Evolutionary conservation across 2,329 filamentous ascomycete genomes (phyloP).

Genomic region (Talaromyces sp.): DNA sequence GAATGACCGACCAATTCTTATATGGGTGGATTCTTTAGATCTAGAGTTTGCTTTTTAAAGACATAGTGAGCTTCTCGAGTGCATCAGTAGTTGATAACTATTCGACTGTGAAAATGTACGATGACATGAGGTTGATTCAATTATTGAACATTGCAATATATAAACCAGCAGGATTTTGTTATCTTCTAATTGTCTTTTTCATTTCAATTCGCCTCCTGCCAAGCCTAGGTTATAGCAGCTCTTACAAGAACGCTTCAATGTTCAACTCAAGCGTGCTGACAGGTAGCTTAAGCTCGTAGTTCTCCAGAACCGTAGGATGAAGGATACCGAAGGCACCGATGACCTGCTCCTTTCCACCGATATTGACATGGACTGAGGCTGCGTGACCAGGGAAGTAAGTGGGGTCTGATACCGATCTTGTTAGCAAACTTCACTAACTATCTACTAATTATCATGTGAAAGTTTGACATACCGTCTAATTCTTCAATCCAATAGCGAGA

Average conservation of each 20-base stretch:
- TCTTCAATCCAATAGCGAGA: conserved; percentile 92
- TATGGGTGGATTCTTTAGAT: not conserved
- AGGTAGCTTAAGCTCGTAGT: conserved; percentile 88
- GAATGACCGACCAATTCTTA: conserved; percentile 15
- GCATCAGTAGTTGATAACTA: not conserved
- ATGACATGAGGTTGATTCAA: not conserved
- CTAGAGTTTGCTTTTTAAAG: not conserved
- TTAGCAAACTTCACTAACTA: too few relatives aligned
- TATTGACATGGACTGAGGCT: conserved; percentile 74
- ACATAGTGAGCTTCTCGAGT: not conserved
- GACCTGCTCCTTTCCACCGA: conserved; percentile 67
- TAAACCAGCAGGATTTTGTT: conserved; percentile 10
- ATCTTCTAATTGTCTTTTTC: not conserved
- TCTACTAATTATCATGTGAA: conserved; percentile 10
- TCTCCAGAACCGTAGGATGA: conserved; percentile 87
- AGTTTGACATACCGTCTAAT: conserved; percentile 59
- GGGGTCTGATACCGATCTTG: conserved; percentile 51
- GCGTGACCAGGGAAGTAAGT: conserved; percentile 91
- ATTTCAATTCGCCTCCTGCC: not conserved
- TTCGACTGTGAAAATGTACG: not conserved
- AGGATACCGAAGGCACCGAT: conserved; percentile 92
- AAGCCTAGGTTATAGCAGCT: not conserved
- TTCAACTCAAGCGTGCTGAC: conserved; percentile 94
- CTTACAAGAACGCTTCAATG: conserved; percentile 81
- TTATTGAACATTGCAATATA: not conserved